Evolutionary conservation across 2,329 filamentous ascomycete genomes (phyloP).

Genomic region (Pestalotiopsis sp.): DNA sequence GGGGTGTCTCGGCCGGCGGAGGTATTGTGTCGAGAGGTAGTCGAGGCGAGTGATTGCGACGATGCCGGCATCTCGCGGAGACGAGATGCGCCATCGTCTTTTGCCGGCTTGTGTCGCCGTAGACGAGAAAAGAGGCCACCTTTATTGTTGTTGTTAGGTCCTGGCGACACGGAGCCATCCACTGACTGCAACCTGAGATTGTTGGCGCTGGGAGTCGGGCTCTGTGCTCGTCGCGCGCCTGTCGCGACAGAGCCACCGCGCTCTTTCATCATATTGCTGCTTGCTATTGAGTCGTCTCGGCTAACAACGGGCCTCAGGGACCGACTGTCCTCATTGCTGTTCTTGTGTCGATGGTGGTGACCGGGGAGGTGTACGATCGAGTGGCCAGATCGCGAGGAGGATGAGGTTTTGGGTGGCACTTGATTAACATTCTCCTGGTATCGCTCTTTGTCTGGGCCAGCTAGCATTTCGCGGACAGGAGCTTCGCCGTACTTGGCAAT

Average conservation of each 20-base stretch:
- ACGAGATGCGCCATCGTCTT: conserved; percentile 45
- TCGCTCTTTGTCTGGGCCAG: conserved; percentile 69
- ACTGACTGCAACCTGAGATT: conserved; percentile 55
- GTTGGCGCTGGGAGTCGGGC: conserved; percentile 76
- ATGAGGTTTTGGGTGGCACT: conserved; percentile 60
- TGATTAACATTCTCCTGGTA: conserved; percentile 53
- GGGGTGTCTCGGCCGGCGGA: conserved; percentile 40
- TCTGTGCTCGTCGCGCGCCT: conserved; percentile 63
- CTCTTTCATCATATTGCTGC: conserved; percentile 51
- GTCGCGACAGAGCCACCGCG: conserved; percentile 43
- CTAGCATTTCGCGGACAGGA: conserved; percentile 69
- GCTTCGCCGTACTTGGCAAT: conserved; percentile 77
- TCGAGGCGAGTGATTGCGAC: conserved; percentile 51
- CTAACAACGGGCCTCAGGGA: conserved; percentile 71
- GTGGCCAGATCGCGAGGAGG: conserved; percentile 60
- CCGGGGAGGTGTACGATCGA: conserved; percentile 65
- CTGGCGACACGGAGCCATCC: conserved; percentile 61
- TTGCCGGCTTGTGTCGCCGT: conserved; percentile 55
- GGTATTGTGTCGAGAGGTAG: conserved; percentile 47
- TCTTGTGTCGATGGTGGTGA: conserved; percentile 66
- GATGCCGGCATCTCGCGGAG: conserved; percentile 53
- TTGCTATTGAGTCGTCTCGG: conserved; percentile 69
- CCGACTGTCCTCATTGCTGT: conserved; percentile 66
- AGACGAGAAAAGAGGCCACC: conserved; percentile 51
- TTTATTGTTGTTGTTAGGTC: conserved; percentile 40